Conservation (phyloP, 306 rosid genomes). For the Prunus mira region DNA sequence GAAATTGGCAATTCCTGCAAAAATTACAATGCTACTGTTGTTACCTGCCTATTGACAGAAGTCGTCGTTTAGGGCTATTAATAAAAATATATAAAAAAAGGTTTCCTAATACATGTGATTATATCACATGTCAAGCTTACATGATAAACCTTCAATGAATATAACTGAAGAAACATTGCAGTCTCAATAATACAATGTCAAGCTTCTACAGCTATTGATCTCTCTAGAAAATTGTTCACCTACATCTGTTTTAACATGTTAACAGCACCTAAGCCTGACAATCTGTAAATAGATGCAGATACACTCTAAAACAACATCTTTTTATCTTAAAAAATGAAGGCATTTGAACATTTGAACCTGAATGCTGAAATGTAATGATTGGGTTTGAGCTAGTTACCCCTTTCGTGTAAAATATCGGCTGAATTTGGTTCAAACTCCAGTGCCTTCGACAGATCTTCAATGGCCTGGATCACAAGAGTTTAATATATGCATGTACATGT, state of each 20-base stretch:
- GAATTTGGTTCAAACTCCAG: slow-evolving; percentile 78
- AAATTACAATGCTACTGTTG: neutral
- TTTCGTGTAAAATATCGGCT: slow-evolving; percentile 81
- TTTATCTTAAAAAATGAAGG: neutral
- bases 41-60: neutral
- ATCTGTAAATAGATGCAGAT: neutral
- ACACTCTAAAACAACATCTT: neutral
- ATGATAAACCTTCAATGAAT: neutral
- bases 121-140: neutral
- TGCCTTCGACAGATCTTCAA: slow-evolving; percentile 84
- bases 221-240: neutral
- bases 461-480: slow-evolving; percentile 54
- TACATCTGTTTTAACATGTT: neutral
- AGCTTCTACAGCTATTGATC: neutral
- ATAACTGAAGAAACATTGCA: neutral
- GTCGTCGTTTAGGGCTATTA: neutral
- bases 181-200: neutral
- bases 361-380: slow-evolving; percentile 3
- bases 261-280: neutral
- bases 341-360: neutral
- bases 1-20: slow-evolving; percentile 76
- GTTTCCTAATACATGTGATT: neutral
- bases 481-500: slow-evolving; percentile 11
- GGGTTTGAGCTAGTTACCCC: slow-evolving; percentile 55
- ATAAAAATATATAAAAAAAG: neutral